phyloP scores from a whole-genome alignment of 139 green algal genomes.

The Asterochloris sp. region DNA sequence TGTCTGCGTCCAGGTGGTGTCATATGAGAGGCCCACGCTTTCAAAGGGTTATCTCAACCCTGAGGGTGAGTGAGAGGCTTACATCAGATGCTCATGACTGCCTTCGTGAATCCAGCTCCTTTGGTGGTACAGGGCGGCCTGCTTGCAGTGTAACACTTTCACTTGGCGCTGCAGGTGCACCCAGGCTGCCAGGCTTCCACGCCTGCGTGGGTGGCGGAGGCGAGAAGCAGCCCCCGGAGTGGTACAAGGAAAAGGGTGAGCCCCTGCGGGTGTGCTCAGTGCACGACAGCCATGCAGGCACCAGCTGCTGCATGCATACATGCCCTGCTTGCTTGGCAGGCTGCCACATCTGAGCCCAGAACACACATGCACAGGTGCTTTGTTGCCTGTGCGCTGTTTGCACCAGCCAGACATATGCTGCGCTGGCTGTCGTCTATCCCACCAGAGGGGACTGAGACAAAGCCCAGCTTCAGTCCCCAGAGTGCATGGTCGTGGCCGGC shows the following conservation, averaged over 20 bases:
- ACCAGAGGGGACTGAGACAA: too few relatives aligned
- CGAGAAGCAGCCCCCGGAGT: constrained; percentile 66
- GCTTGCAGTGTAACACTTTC: background rate
- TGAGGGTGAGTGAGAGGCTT: constrained; percentile 21
- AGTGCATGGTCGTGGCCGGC: too few relatives aligned
- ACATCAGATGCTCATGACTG: background rate
- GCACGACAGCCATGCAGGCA: background rate
- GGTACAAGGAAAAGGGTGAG: constrained; percentile 77
- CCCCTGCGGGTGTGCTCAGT: background rate
- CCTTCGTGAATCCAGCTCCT: too few relatives aligned
- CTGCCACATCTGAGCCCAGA: background rate
- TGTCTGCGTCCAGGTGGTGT: constrained; percentile 36
- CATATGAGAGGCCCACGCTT: constrained; percentile 89
- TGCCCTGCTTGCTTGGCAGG: background rate
- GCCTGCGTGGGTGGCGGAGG: constrained; percentile 87
- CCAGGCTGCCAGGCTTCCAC: constrained; percentile 92
- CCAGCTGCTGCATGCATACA: background rate
- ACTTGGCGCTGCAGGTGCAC: constrained; percentile 34
- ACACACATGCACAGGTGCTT: too few relatives aligned
- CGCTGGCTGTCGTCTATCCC: too few relatives aligned
- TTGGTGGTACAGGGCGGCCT: background rate
- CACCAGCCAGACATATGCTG: too few relatives aligned
- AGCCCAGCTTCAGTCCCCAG: too few relatives aligned
- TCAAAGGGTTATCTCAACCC: constrained; percentile 86
- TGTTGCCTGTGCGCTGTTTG: background rate